These are phyloP conservation scores for Auriculariales sp. DNA, from an alignment of 768 basidiomycete genomes.

Conservation along the genomic window DNA sequence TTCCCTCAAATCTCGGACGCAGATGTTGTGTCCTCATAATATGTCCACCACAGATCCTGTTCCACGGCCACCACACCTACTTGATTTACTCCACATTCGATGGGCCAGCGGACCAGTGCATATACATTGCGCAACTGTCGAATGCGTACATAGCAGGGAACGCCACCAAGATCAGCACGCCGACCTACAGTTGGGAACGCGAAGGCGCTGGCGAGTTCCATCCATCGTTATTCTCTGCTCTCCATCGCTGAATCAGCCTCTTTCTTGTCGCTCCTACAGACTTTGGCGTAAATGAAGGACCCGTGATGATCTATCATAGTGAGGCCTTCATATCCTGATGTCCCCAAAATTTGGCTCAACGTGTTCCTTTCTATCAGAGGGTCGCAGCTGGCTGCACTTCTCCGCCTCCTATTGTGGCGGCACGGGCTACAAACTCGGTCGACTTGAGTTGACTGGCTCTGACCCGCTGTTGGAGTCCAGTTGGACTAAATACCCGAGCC, in stretches of 20 bases:
- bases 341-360: no score
- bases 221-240: no score
- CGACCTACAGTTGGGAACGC: background rate
- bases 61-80: constrained; percentile 1
- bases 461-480: constrained; percentile 1
- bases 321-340: no score
- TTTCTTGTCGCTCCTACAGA: no score
- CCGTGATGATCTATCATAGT: no score
- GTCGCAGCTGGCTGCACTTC: constrained; percentile 3
- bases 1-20: no score
- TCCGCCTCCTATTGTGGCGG: constrained; percentile 3
- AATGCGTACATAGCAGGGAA: background rate
- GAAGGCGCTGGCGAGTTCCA: background rate
- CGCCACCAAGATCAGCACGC: background rate
- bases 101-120: constrained; percentile 1
- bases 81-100: constrained; percentile 3
- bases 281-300: constrained; percentile 5
- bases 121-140: constrained; percentile 4
- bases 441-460: constrained; percentile 3
- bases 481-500: constrained; percentile 1
- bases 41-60: no score
- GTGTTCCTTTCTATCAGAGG: no score
- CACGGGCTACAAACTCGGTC: constrained; percentile 4
- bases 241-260: no score
- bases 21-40: no score